Percentiles rank a stretch among this genome's conserved stretches.
Conservation (phyloP, 1,284 basidiomycete genomes). For the Rhizoctonia solani region DNA sequence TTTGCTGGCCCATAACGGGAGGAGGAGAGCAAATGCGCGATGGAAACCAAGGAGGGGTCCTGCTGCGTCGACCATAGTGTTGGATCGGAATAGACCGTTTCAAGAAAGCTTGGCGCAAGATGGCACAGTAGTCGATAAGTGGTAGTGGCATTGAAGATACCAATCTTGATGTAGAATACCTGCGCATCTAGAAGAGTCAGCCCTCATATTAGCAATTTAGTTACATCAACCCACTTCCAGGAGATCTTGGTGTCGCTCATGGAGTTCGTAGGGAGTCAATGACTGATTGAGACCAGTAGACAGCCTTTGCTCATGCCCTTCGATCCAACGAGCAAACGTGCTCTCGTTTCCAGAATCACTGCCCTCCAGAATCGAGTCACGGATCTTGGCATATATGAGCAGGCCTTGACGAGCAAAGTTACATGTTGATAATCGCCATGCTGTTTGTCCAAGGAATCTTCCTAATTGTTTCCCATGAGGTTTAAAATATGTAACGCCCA, state of each 20-base stretch:
- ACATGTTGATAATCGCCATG: no score
- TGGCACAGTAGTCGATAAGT: not conserved
- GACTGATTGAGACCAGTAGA: not conserved
- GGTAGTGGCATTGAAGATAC: not conserved
- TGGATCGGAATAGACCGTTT: slow-evolving; percentile 5
- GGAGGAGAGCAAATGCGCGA: not conserved
- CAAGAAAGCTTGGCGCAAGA: not conserved
- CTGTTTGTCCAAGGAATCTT: no score
- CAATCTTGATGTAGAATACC: not conserved
- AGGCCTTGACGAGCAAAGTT: no score
- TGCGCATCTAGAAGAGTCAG: not conserved
- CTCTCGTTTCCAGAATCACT: no score
- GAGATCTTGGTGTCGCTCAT: not conserved
- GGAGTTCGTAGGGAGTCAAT: not conserved
- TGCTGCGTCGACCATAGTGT: not conserved
- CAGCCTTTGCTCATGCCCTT: not conserved
- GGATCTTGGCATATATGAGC: no score
- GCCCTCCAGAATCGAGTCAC: no score
- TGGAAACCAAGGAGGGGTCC: not conserved
- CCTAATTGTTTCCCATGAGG: no score
- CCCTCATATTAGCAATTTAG: not conserved
- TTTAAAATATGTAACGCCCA: no score
- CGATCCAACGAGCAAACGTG: not conserved
- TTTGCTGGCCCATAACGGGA: not conserved
- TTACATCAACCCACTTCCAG: not conserved